Evolutionary conservation across 768 basidiomycete genomes (phyloP).

Genomic region (Mycena galopus): DNA sequence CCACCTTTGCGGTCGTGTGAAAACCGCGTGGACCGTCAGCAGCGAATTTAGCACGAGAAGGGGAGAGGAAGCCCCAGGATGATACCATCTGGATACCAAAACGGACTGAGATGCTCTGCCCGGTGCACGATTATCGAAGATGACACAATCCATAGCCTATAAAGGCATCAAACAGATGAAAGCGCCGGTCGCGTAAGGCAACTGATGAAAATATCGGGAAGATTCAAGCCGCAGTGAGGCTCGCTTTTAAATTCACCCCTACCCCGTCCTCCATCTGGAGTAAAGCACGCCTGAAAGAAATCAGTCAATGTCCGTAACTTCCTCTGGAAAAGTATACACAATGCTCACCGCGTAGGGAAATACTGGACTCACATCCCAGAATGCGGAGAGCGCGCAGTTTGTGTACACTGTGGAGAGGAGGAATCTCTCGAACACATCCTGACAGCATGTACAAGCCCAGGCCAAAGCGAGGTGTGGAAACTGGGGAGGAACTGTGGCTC

Average conservation of each 20-base stretch:
- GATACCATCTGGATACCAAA: too few species aligned
- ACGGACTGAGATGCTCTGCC: too few species aligned
- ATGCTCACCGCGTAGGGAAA: not conserved
- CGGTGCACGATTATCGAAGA: not conserved
- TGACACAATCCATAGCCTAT: not conserved
- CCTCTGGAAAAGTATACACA: not conserved
- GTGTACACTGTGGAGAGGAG: too few species aligned
- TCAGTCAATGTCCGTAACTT: not conserved
- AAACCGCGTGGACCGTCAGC: too few species aligned
- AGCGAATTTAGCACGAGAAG: too few species aligned
- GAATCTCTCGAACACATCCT: too few species aligned
- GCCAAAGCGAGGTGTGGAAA: too few species aligned
- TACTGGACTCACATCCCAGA: not conserved
- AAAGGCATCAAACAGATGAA: not conserved
- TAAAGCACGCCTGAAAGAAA: not conserved
- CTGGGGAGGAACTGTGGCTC: too few species aligned
- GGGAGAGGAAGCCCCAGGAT: too few species aligned
- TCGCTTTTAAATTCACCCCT: not conserved
- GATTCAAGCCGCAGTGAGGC: not conserved
- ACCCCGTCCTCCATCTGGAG: too few species aligned
- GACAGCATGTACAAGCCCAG: too few species aligned
- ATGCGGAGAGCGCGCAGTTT: too few species aligned
- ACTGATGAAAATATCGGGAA: not conserved
- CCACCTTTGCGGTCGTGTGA: not conserved
- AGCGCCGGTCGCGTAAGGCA: not conserved